These are phyloP conservation scores for Amanita exitialis DNA, from an alignment of 768 basidiomycete species.

Conservation along the genomic window DNA sequence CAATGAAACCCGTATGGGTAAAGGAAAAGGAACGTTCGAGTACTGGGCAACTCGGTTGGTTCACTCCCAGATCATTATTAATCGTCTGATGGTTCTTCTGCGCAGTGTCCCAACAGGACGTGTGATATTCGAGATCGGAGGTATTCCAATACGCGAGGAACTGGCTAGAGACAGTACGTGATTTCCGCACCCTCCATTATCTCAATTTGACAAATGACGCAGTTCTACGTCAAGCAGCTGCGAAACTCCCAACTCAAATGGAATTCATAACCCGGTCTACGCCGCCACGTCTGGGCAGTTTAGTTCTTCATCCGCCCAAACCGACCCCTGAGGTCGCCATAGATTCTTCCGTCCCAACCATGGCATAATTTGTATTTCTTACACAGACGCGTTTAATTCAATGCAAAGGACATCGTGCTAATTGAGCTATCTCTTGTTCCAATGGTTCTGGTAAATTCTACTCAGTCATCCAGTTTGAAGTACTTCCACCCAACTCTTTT, in stretches of 20 bases:
- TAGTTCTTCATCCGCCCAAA: slow-evolving; percentile 41
- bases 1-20: slow-evolving; percentile 99
- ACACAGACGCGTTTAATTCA: background rate
- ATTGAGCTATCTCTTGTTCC: background rate
- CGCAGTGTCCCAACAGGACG: slow-evolving; percentile 72
- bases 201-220: background rate
- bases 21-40: slow-evolving; percentile 97
- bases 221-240: slow-evolving; percentile 85
- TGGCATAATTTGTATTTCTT: slow-evolving; percentile 1
- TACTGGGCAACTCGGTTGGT: slow-evolving; percentile 90
- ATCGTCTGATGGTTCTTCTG: background rate
- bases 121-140: slow-evolving; percentile 92
- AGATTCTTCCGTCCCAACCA: background rate
- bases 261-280: slow-evolving; percentile 72
- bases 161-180: slow-evolving; percentile 80
- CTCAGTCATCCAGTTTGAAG: background rate
- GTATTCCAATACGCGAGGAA: slow-evolving; percentile 81
- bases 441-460: background rate
- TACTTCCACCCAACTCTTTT: background rate
- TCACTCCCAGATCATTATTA: background rate
- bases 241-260: slow-evolving; percentile 78
- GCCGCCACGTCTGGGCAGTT: slow-evolving; percentile 65
- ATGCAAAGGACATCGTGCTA: background rate
- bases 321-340: slow-evolving; percentile 9
- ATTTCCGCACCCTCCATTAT: background rate